These are phyloP conservation scores for Inga leiocalycina DNA, from an alignment of 306 rosid species.

Conservation along the genomic window DNA sequence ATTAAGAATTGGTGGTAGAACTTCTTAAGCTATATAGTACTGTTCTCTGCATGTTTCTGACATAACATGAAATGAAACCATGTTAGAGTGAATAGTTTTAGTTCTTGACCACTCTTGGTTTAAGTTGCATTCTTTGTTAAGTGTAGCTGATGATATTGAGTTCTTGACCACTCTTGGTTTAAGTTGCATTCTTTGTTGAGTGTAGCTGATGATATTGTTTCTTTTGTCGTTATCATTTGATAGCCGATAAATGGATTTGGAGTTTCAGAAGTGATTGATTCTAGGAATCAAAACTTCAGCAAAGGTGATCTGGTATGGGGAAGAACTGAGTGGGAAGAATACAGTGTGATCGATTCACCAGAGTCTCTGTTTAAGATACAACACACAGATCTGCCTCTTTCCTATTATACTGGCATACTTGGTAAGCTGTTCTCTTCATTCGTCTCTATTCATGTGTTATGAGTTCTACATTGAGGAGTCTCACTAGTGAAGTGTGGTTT, in stretches of 20 bases:
- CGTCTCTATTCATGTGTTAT: background rate
- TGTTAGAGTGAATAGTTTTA: background rate
- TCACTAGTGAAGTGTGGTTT: too few relatives aligned
- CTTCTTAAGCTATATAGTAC: background rate
- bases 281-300: slow-evolving; percentile 3
- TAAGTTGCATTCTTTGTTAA: background rate
- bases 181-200: background rate
- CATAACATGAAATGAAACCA: background rate
- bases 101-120: background rate
- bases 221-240: slow-evolving; percentile 5
- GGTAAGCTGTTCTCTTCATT: slow-evolving; percentile 33
- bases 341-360: slow-evolving; percentile 28
- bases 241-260: slow-evolving; percentile 54
- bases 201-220: background rate
- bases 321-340: slow-evolving; percentile 14
- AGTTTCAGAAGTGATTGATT: slow-evolving; percentile 28
- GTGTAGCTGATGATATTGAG: background rate
- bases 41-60: background rate
- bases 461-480: too few relatives aligned
- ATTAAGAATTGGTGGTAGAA: too few relatives aligned
- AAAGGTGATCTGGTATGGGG: slow-evolving; percentile 27
- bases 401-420: slow-evolving; percentile 57
- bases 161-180: background rate
- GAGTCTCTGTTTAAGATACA: slow-evolving; percentile 40
- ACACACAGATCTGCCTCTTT: slow-evolving; percentile 51